These are phyloP conservation scores for Geotrichum bryndzae DNA, from an alignment of 1,139 yeast genomes.

Conservation along the genomic window DNA sequence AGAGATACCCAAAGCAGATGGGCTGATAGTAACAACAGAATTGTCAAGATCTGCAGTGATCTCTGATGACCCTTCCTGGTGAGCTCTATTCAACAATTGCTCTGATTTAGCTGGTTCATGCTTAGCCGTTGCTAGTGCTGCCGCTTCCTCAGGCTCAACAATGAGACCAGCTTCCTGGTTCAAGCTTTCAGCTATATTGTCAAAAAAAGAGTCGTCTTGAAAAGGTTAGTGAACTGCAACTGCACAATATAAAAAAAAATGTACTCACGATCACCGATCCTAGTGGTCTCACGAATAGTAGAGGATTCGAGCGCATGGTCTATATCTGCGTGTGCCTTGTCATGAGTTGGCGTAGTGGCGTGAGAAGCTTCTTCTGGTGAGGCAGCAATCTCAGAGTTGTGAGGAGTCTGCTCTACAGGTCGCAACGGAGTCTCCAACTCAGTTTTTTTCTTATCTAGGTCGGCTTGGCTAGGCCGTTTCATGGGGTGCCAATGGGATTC, in stretches of 20 bases:
- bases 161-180: background rate
- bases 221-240: background rate
- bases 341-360: background rate
- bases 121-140: background rate
- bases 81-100: too few species aligned
- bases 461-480: constrained; percentile 8
- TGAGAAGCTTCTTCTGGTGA: background rate
- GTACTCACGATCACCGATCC: background rate
- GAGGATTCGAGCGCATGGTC: background rate
- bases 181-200: background rate
- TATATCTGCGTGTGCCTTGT: background rate
- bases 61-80: too few species aligned
- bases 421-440: background rate
- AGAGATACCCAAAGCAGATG: too few species aligned
- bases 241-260: background rate
- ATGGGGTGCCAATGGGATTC: constrained; percentile 13
- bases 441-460: background rate
- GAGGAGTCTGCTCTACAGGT: background rate
- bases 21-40: too few species aligned
- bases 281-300: background rate
- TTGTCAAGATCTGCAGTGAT: too few species aligned
- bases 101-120: too few species aligned
- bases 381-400: background rate
- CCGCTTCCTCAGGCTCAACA: background rate
- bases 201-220: background rate